Conservation (phyloP, 352 stramenopile species). For the Phytopythium boreale region DNA sequence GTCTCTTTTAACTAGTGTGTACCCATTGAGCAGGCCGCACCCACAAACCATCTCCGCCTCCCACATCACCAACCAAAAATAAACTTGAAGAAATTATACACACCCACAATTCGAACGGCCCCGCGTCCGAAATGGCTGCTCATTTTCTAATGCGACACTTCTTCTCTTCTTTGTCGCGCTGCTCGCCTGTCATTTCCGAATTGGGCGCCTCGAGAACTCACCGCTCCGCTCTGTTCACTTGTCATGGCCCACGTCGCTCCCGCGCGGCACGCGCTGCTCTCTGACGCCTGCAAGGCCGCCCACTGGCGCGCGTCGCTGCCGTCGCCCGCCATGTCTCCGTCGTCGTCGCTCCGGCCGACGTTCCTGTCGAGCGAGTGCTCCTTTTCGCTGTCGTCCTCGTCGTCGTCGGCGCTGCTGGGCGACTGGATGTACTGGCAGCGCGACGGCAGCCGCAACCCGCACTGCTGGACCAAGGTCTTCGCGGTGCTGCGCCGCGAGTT, state of each 20-base stretch:
- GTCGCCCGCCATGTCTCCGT: not conserved
- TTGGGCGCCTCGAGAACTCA: not conserved
- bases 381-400: constrained; percentile 3
- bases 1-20: not conserved
- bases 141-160: too few species aligned
- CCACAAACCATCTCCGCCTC: not conserved
- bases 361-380: constrained; percentile 16
- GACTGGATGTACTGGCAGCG: constrained; percentile 73
- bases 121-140: not conserved
- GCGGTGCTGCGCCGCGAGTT: constrained; percentile 48
- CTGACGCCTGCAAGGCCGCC: not conserved
- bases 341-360: constrained; percentile 13
- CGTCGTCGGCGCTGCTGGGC: constrained; percentile 5
- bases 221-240: not conserved
- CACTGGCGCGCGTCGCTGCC: not conserved
- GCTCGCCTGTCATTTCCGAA: not conserved
- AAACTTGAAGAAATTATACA: not conserved
- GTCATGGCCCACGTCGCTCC: not conserved
- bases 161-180: not conserved
- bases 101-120: not conserved
- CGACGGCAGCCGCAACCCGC: constrained; percentile 15
- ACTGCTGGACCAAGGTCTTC: constrained; percentile 72
- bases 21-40: not conserved
- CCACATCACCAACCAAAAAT: not conserved
- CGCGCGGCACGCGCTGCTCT: not conserved